Conservation (phyloP, 2,329 filamentous ascomycete genomes). For the Emericellopsis atlantica region DNA sequence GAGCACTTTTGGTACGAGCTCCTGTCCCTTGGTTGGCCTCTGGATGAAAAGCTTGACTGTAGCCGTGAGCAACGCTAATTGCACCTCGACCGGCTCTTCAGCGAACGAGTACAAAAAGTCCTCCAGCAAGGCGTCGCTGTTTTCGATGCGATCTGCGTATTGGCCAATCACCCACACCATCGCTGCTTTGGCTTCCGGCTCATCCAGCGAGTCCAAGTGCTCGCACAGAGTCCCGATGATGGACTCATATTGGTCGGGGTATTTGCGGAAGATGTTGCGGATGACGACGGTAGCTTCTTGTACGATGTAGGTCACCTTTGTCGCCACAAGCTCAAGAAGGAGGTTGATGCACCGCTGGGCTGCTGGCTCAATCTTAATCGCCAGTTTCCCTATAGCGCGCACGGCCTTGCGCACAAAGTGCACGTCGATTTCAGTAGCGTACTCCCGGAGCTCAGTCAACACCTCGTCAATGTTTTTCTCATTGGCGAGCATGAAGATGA, state of each 20-base stretch:
- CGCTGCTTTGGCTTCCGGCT: constrained; percentile 93
- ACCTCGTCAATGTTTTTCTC: constrained; percentile 95
- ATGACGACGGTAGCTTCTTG: constrained; percentile 98
- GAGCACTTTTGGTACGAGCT: constrained; percentile 83
- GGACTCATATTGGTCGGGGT: constrained; percentile 95
- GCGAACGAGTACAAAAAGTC: constrained; percentile 91
- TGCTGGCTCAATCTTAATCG: constrained; percentile 96
- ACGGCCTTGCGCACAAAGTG: constrained; percentile 98
- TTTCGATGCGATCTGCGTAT: constrained; percentile 94
- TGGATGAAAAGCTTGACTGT: constrained; percentile 98
- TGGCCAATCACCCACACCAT: constrained; percentile 99
- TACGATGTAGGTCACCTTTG: constrained; percentile 98
- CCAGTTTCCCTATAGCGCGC: constrained; percentile 90
- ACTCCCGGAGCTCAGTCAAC: constrained; percentile 84
- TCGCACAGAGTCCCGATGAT: constrained; percentile 95
- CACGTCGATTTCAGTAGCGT: constrained; percentile 96
- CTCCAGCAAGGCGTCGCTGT: constrained; percentile 84
- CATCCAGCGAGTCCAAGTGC: constrained; percentile 90
- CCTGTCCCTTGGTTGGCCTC: constrained; percentile 84
- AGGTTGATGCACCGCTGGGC: constrained; percentile 86
- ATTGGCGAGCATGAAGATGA: constrained; percentile 97
- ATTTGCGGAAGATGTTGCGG: constrained; percentile 97
- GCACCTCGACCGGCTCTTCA: constrained; percentile 91
- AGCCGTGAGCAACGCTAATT: constrained; percentile 84
- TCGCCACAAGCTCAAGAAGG: constrained; percentile 82